These are phyloP conservation scores for Polygonum aviculare DNA, from an alignment of 148 eudicot genomes.

Conservation along the genomic window DNA sequence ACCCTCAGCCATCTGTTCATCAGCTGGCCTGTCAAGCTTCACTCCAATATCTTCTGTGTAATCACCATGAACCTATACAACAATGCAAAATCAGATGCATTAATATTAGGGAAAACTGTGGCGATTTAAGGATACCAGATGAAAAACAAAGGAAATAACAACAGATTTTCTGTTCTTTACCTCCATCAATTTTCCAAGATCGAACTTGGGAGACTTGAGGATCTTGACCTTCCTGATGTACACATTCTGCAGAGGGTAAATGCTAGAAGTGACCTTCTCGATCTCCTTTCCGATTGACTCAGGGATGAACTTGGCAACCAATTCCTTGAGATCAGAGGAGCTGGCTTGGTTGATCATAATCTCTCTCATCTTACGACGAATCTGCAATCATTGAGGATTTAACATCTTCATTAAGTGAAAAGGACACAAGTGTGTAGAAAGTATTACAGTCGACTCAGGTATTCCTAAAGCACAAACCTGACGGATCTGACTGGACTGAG, in stretches of 20 bases:
- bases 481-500: constrained; percentile 25
- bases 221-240: constrained; percentile 58
- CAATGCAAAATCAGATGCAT: neutral
- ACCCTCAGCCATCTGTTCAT: constrained; percentile 44
- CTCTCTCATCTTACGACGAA: constrained; percentile 59
- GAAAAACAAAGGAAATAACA: neutral
- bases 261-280: constrained; percentile 54
- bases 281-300: constrained; percentile 59
- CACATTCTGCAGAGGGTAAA: constrained; percentile 54
- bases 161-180: neutral
- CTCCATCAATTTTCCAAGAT: constrained; percentile 60
- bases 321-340: constrained; percentile 52
- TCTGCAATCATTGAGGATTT: constrained; percentile 17
- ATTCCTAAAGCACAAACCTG: neutral
- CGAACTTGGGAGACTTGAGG: constrained; percentile 59
- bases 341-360: constrained; percentile 55
- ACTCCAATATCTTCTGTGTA: constrained; percentile 62
- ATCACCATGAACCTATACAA: constrained; percentile 62
- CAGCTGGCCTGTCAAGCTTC: constrained; percentile 69
- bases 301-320: constrained; percentile 55
- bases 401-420: neutral
- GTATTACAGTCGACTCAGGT: neutral
- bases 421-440: neutral
- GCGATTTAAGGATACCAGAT: neutral
- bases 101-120: neutral